Percentiles rank a stretch among this genome's conserved stretches.
Evolutionary conservation across 345 rosid genomes (phyloP).

Genomic region (Punica granatum): DNA sequence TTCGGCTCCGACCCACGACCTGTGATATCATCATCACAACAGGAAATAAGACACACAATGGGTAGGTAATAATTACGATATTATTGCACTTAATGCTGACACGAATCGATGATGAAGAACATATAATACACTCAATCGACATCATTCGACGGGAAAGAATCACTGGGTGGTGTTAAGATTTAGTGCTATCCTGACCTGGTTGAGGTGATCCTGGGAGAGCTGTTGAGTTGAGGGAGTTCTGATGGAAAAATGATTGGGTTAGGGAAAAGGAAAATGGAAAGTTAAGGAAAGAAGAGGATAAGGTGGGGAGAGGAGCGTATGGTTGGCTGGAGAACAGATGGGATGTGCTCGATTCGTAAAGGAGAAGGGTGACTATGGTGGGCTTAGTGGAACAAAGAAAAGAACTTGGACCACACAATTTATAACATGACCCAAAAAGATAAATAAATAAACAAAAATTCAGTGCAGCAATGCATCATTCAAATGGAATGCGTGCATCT

Average conservation of each 20-base stretch:
- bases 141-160: no score
- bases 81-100: no score
- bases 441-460: no score
- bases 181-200: background rate
- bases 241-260: background rate
- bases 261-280: background rate
- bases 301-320: background rate
- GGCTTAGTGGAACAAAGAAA: background rate
- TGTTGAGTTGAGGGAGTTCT: background rate
- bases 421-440: background rate
- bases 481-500: no score
- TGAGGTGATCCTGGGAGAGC: slow-evolving; percentile 2
- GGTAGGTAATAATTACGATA: no score
- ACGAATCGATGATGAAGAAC: no score
- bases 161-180: background rate
- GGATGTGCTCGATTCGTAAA: background rate
- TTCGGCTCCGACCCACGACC: slow-evolving; percentile 4
- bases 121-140: no score
- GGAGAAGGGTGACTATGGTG: background rate
- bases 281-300: slow-evolving; percentile 8
- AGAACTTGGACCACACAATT: background rate
- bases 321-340: slow-evolving; percentile 12
- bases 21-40: background rate
- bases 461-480: no score
- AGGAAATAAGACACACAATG: background rate